phyloP scores from a whole-genome alignment of 441 rosid genomes.

The Erysimum cheiri region DNA sequence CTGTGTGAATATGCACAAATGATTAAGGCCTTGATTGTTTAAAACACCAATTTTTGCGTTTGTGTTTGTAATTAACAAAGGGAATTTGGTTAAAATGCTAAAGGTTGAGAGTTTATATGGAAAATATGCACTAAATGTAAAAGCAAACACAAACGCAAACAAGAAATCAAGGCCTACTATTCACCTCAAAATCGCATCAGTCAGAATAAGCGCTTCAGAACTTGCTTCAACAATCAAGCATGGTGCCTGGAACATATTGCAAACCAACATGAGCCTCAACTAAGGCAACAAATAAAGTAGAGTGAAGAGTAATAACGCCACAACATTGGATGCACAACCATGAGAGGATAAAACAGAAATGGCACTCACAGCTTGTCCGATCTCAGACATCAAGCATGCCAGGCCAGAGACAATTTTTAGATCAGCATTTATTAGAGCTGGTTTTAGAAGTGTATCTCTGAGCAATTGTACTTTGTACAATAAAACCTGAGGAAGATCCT shows the following conservation, averaged over 20 bases:
- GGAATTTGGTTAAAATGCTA: neutral
- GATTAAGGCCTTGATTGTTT: neutral
- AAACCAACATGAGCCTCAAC: slow-evolving; percentile 39
- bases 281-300: slow-evolving; percentile 12
- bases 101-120: slow-evolving; percentile 12
- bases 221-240: slow-evolving; percentile 87
- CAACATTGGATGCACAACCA: slow-evolving; percentile 9
- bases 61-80: neutral
- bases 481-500: slow-evolving; percentile 93
- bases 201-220: slow-evolving; percentile 77
- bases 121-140: neutral
- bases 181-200: slow-evolving; percentile 87
- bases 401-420: slow-evolving; percentile 83
- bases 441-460: slow-evolving; percentile 79
- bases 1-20: neutral
- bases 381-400: slow-evolving; percentile 89
- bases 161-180: slow-evolving; percentile 28
- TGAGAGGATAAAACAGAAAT: slow-evolving; percentile 22
- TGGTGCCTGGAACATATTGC: slow-evolving; percentile 68
- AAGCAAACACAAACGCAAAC: slow-evolving; percentile 11
- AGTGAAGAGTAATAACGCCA: slow-evolving; percentile 21
- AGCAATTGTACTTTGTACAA: slow-evolving; percentile 79
- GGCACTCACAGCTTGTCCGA: slow-evolving; percentile 92
- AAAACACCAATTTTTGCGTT: neutral
- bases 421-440: slow-evolving; percentile 79